Percentiles rank a stretch among this genome's conserved stretches.
phyloP scores from a whole-genome alignment of 2,329 filamentous ascomycete species.

The Fusarium keratoplasticum region DNA sequence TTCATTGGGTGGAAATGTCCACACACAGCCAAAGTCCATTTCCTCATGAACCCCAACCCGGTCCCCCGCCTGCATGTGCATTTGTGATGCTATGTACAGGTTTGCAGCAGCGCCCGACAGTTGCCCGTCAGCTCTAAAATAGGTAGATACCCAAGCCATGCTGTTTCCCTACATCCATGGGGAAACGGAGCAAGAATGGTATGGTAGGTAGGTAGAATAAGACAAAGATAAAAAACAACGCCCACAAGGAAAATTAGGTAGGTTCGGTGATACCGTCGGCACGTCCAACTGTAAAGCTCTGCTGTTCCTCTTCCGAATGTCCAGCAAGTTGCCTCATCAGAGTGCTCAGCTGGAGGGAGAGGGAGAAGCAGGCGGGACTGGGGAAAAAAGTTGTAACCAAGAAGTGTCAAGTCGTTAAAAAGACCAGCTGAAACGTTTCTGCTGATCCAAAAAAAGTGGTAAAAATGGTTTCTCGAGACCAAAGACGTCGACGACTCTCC shows the following conservation, averaged over 20 bases:
- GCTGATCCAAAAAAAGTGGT: conserved; percentile 10
- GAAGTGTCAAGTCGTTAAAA: conserved; percentile 35
- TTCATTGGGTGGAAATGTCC: conserved; percentile 24
- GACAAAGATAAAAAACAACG: conserved; percentile 21
- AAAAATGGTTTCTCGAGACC: conserved; percentile 14
- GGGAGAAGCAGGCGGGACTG: conserved; percentile 21
- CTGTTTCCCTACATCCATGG: not conserved
- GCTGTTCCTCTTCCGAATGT: not conserved
- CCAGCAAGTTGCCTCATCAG: conserved; percentile 1
- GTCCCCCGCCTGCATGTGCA: conserved; percentile 24
- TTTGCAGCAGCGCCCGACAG: conserved; percentile 26
- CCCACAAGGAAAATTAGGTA: conserved; percentile 35
- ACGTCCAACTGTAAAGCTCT: conserved; percentile 35
- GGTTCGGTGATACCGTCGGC: conserved; percentile 38
- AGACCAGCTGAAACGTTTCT: conserved; percentile 4
- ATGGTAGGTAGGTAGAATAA: not conserved
- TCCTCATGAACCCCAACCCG: conserved; percentile 2
- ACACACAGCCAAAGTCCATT: not conserved
- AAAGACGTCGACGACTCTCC: not conserved
- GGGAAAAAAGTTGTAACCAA: conserved; percentile 18
- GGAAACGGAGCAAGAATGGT: conserved; percentile 18
- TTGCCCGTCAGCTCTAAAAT: conserved; percentile 38
- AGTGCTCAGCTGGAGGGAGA: not conserved
- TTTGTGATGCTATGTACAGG: conserved; percentile 35
- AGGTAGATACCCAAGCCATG: conserved; percentile 25